Percentiles rank a stretch among this genome's conserved stretches.
These are phyloP conservation scores for Exophiala bonariae DNA, from an alignment of 2,329 filamentous ascomycete genomes.

Conservation along the genomic window DNA sequence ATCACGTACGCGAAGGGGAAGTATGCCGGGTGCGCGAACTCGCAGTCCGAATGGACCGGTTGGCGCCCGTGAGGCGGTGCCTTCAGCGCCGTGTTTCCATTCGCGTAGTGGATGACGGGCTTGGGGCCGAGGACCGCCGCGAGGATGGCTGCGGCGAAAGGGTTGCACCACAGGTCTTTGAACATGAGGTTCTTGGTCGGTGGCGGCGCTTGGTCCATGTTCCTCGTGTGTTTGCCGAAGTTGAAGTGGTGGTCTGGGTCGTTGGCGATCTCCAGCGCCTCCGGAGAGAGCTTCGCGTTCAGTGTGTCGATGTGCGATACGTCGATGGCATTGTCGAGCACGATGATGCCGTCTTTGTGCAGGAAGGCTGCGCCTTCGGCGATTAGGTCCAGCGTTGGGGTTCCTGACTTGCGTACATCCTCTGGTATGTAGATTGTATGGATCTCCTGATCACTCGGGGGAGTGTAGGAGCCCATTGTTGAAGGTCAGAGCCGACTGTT, in stretches of 20 bases:
- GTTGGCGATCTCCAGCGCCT: constrained; percentile 35
- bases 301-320: constrained; percentile 35
- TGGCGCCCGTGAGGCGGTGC: constrained; percentile 36
- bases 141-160: constrained; percentile 37
- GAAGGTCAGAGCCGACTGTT: not conserved
- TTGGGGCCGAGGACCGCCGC: constrained; percentile 38
- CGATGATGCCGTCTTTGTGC: constrained; percentile 39
- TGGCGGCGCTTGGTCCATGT: constrained; percentile 44
- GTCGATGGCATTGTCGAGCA: constrained; percentile 39
- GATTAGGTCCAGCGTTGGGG: constrained; percentile 22
- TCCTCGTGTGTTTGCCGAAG: constrained; percentile 36
- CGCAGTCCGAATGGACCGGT: constrained; percentile 43
- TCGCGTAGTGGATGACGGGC: constrained; percentile 39
- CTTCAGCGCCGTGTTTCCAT: constrained; percentile 42
- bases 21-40: constrained; percentile 48
- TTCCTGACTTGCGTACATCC: constrained; percentile 14
- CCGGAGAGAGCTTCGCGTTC: constrained; percentile 29
- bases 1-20: constrained; percentile 51
- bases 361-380: constrained; percentile 28
- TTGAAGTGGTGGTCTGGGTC: constrained; percentile 32
- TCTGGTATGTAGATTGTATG: constrained; percentile 25
- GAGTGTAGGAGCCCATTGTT: constrained; percentile 22
- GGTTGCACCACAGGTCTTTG: constrained; percentile 40
- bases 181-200: constrained; percentile 36
- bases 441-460: constrained; percentile 22